Base-by-base conservation (phyloP, 495 filamentous ascomycete genomes). In the Daldinia decipiens region DNA sequence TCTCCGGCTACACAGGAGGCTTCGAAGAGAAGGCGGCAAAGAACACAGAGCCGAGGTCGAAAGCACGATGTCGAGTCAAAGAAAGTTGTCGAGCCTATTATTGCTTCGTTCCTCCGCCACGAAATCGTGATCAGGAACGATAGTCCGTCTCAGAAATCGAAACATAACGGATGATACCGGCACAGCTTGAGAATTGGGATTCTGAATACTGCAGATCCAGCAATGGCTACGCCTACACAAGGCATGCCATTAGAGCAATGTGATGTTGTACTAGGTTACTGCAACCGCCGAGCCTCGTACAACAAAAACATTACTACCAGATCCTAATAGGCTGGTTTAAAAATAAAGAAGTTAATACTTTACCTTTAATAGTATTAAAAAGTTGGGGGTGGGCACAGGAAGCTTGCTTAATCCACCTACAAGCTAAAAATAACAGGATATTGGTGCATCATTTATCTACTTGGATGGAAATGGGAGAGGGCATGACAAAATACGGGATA, bases 31-130 rank as follows among this genome's bases (percentile, higher is more conserved):
- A 75, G 80, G 36, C 76, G 80, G 17, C 79, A 80, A 50, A 71
- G 80, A 59, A 80, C 80, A 12, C 74, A 62, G 53, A 82, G 78
- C 39, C 75, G 79, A 45, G 75, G 79, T 59, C 79, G 78, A 32
- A 58, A 62, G 7, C 75, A 78, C 27, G 57, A 68, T 17, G 61
- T 24, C 32, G 71, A 74, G 38, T 51, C 62, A 5, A 74, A 59
- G 31, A 71, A 64, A 45, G 21, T 29, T 31, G 34, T 51, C 27
- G 71, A 74, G 15, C 21, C 62, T 26, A 54, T 58, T 2, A 39
- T 67, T 26, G 56, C 62, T 45, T 70, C 71, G 29, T 71, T 74
- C 32, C 67, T 74, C 34, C 66, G 67, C n/a, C 67, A 74, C 17
- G 71, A 74, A 55, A 67, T 74, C 34, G 67, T 74, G 47, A 54